A percentile compares a stretch with the other conserved stretches of the same genome.
These are phyloP conservation scores for Conringia planisiliqua DNA, from an alignment of 345 rosid species.

Conservation along the genomic window DNA sequence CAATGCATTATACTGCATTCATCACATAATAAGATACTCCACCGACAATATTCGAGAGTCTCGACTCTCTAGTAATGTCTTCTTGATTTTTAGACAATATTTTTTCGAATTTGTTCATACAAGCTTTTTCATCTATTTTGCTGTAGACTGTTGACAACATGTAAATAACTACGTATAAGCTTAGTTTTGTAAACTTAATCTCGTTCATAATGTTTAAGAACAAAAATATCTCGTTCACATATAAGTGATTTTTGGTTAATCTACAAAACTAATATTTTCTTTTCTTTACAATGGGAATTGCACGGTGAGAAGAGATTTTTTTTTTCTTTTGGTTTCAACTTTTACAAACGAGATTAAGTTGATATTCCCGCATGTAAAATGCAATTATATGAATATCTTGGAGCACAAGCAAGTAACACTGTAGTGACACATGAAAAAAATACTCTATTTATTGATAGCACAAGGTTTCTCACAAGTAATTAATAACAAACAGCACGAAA, in stretches of 20 bases:
- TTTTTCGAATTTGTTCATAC: neutral
- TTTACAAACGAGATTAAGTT: neutral
- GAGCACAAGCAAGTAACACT: conserved; percentile 3
- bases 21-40: neutral
- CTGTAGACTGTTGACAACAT: too few species aligned
- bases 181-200: neutral
- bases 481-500: conserved; percentile 10
- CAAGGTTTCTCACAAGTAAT: conserved; percentile 17
- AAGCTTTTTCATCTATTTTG: neutral
- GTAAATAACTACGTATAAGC: too few species aligned
- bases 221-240: too few species aligned
- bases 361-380: conserved; percentile 1
- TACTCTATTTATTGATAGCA: conserved; percentile 17
- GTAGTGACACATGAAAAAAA: neutral
- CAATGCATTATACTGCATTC: neutral
- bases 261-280: neutral
- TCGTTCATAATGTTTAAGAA: neutral
- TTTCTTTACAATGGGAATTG: neutral
- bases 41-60: neutral
- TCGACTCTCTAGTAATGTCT: neutral
- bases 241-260: neutral
- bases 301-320: neutral
- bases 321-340: neutral
- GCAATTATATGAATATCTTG: neutral
- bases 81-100: neutral